These are phyloP conservation scores for Talaromyces atroroseus DNA, from an alignment of 2,329 filamentous ascomycete species.

Conservation along the genomic window DNA sequence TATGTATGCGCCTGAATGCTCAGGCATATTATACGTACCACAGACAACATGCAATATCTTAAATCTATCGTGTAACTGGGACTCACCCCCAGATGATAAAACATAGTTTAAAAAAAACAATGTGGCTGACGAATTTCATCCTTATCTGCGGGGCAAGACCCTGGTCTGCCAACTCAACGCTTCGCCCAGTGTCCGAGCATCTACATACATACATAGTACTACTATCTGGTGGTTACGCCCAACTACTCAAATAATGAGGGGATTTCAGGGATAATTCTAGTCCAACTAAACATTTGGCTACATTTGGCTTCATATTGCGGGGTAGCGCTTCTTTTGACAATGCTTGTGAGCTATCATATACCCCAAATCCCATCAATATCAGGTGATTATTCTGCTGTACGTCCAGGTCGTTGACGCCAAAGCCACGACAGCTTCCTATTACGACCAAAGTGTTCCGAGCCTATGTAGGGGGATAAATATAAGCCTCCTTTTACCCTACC, in stretches of 20 bases:
- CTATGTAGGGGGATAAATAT: no score
- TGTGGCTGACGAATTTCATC: background rate
- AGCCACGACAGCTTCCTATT: no score
- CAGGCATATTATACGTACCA: no score
- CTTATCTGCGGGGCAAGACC: constrained; percentile 4
- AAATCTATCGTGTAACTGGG: background rate
- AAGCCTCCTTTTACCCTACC: no score
- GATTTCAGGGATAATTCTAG: background rate
- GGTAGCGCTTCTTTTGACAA: background rate
- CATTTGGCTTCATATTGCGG: background rate
- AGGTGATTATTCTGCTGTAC: no score
- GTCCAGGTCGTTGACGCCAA: no score
- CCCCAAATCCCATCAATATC: no score
- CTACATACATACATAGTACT: background rate
- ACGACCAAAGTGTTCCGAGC: no score
- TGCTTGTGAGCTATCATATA: background rate
- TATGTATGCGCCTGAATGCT: no score
- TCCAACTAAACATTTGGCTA: background rate
- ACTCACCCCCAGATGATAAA: no score
- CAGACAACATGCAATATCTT: background rate
- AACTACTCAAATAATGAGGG: background rate
- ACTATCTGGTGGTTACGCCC: no score
- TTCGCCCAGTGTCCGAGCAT: background rate
- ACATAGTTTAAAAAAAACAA: background rate
- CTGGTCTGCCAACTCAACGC: background rate